Percentiles rank a stretch among this genome's conserved stretches.
phyloP scores from a whole-genome alignment of 2,329 filamentous ascomycete species.

The Sarocladium brachiariae region DNA sequence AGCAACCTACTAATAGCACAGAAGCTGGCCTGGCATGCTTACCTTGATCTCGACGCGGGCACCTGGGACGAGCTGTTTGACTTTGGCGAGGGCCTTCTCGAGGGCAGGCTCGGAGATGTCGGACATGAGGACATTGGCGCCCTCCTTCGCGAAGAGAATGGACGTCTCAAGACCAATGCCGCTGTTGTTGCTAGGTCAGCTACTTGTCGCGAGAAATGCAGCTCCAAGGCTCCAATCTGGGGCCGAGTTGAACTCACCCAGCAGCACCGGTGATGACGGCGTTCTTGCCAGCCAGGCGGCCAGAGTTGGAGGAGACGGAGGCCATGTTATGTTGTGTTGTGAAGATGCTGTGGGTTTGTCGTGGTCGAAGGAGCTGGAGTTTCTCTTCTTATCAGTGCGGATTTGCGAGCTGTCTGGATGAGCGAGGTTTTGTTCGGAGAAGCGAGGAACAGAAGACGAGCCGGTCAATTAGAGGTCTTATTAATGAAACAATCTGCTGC shows the following conservation, averaged over 20 bases:
- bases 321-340: conserved; percentile 17
- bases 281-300: conserved; percentile 54
- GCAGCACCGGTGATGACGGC: conserved; percentile 76
- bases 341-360: neutral
- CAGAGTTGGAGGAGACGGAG: conserved; percentile 25
- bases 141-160: conserved; percentile 85
- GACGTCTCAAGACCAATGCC: conserved; percentile 90
- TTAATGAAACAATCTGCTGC: too few species aligned
- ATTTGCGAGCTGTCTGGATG: neutral
- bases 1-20: too few species aligned
- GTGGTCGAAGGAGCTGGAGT: too few species aligned
- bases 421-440: neutral
- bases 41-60: conserved; percentile 56
- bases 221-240: too few species aligned
- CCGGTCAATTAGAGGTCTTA: too few species aligned
- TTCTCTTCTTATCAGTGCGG: neutral
- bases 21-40: too few species aligned
- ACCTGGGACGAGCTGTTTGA: conserved; percentile 63
- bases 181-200: conserved; percentile 25
- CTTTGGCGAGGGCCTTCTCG: conserved; percentile 67
- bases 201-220: neutral
- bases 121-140: conserved; percentile 75
- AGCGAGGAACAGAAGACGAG: neutral
- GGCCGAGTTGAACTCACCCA: conserved; percentile 59
- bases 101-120: conserved; percentile 77